Evolutionary conservation across 106 monocot genomes (phyloP).

Genomic region (Dendrobium nobile): DNA sequence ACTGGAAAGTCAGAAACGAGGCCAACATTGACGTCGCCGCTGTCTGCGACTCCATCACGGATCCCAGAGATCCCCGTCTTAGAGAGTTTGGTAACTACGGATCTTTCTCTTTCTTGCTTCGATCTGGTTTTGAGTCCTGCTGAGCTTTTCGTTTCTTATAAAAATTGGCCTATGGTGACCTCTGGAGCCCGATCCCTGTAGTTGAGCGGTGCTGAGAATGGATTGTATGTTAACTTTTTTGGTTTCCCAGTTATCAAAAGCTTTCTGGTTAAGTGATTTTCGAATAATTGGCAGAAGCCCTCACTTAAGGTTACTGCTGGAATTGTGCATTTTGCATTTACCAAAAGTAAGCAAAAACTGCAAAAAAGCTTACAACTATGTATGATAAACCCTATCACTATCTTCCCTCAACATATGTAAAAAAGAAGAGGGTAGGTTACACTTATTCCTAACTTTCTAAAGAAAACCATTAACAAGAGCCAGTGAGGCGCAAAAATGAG

Average conservation of each 20-base stretch:
- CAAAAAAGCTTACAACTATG: too few species aligned
- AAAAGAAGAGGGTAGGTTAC: too few species aligned
- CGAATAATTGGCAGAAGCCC: not conserved
- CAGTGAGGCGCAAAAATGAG: too few species aligned
- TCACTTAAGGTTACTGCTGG: not conserved
- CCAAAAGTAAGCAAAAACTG: too few species aligned
- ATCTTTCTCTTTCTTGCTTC: not conserved
- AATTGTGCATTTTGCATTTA: too few species aligned
- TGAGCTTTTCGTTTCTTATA: not conserved
- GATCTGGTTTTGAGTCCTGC: not conserved
- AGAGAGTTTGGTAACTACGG: constrained; percentile 65
- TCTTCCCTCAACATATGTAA: too few species aligned
- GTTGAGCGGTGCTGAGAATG: not conserved
- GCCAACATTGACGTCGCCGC: constrained; percentile 96
- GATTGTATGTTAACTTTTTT: not conserved
- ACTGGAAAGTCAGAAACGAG: constrained; percentile 99
- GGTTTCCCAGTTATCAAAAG: too few species aligned
- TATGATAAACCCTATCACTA: too few species aligned
- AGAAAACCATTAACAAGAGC: too few species aligned
- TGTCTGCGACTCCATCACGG: constrained; percentile 79
- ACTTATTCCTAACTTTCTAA: too few species aligned
- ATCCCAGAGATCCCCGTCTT: constrained; percentile 94
- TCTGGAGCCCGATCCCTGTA: not conserved
- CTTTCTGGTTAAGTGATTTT: not conserved
- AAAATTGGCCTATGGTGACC: not conserved